Base-by-base conservation (phyloP, 1,139 yeast species). In the Spencermartinsiella ligniputridi region DNA sequence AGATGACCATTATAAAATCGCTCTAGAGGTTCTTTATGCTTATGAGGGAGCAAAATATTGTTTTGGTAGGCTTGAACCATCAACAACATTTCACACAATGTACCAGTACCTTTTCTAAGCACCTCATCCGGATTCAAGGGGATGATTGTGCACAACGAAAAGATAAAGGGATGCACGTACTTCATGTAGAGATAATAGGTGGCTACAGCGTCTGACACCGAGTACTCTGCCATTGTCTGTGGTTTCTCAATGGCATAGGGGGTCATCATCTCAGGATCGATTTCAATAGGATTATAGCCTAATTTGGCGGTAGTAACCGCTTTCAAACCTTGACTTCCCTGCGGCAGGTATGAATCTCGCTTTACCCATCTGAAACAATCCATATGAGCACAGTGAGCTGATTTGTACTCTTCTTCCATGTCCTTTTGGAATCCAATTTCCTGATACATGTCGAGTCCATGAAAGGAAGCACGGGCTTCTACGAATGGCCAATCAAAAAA, bases 401-500 rank as follows among this genome's bases (percentile, higher is more conserved):
- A 88, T 63, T 90, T 90, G 65, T 90, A 94, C 63, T 90, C 97
- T 32, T 87, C 96, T 57, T 90, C 97, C 30, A 52, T 53, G 63
- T 94, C 97, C 45, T 81, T 81, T 5, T 89, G 87, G 62, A 92
- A 94, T 1, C 99, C 99, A 56, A 92, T 92, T 63, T 92, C 97
- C 42, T 84, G 84, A 62, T 80, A 86, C 95, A 94, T 83, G 62
- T 86, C 83, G 53, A 94, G 63, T 19, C 88, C 97, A 62, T 92
- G 95, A 48, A 78, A 76, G 29, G 81, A 69, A 1, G 97, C 82
- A 60, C 99, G 74, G 13, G 85, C 81, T 55, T 90, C 98, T 3
- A 94, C 94, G 64, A 89, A 94, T 1, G 99, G 99, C 98, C 98
- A 94, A 72, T 94, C 99, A 67, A 94, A 94, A 60, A 89, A 89